Percentiles rank a stretch among this genome's conserved stretches.
phyloP scores from a whole-genome alignment of 148 eudicot species.

The Nepenthes gracilis region DNA sequence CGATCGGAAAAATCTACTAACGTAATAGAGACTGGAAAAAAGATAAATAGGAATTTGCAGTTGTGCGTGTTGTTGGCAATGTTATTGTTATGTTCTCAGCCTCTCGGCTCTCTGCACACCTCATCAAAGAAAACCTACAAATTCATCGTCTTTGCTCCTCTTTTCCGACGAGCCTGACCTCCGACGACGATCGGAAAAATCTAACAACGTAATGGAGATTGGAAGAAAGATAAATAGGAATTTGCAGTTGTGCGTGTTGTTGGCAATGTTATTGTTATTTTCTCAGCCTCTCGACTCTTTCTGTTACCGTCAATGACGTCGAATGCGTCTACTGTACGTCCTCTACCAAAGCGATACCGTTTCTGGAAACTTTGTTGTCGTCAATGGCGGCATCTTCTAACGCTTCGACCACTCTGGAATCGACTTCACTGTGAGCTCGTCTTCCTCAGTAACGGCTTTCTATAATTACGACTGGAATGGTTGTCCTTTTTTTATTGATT shows the following conservation, averaged over 20 bases:
- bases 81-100: constrained; percentile 1
- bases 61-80: neutral
- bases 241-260: neutral
- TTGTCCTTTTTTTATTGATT: too few species aligned
- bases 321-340: constrained; percentile 87
- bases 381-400: constrained; percentile 89
- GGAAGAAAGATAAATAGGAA: too few species aligned
- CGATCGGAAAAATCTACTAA: too few species aligned
- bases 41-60: neutral
- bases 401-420: constrained; percentile 90
- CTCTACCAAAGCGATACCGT: constrained; percentile 67
- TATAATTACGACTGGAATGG: neutral
- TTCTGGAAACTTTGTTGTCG: constrained; percentile 89
- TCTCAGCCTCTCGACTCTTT: constrained; percentile 33
- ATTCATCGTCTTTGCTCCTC: too few species aligned
- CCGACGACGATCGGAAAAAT: too few species aligned
- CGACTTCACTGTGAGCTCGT: constrained; percentile 54
- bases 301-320: constrained; percentile 64
- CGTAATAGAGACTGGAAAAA: too few species aligned
- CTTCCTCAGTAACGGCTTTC: neutral
- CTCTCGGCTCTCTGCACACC: constrained; percentile 25
- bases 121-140: too few species aligned
- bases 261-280: neutral
- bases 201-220: too few species aligned
- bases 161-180: too few species aligned